Evolutionary conservation across 805 yeast genomes (phyloP), one percentile per base, ranked within the genome.

Genomic region (Saccharomycopsis fodiens): DNA sequence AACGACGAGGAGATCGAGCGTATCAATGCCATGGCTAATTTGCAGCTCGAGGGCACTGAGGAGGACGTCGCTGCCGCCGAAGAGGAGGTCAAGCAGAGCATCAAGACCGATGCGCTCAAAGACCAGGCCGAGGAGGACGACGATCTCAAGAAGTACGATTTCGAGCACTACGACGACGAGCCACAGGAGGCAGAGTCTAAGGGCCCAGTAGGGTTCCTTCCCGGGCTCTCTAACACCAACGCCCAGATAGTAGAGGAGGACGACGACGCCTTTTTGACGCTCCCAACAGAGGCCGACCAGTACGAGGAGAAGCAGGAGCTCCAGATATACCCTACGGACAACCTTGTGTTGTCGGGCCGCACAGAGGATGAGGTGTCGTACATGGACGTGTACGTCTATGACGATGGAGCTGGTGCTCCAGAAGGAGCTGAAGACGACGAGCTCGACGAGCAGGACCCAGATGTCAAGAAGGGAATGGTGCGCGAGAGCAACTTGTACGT

Each of bases 331-430:
- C 91, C 95, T 39, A 81, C 93, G 1, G 98, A 93, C 63, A 93
- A 87, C 60, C 66, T 93, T 68, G 74, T 93, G 25, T 72, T 93
- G 54, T 88, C 96, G 6, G 82, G 97, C 1, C 81, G 96, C 68
- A 93, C 98, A 3, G 97, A 93, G 60, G 98, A 93, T 63, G 97
- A 91, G 41, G 72, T 93, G 39, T 87, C 96, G 4, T 85, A 82
- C 59, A 69, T 93, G 58, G 97, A 93, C 58, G 94, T 91, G 3
- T 91, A 91, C 58, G 85, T 93, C 20, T 93, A 89, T 61, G 97
- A 93, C 60, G 96, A 89, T 59, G 88, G 89, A 59, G 89, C 91
- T 19, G 91, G 89, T 35, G 86, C 85, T 41, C 91, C 87, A 42
- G 72, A 67, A 23, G 79, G 79, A 20, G 70, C 78, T 3, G 70